Percentiles rank a stretch among this genome's conserved stretches.
Conservation (phyloP, 2,329 filamentous ascomycete genomes). For the Neurospora sp. region DNA sequence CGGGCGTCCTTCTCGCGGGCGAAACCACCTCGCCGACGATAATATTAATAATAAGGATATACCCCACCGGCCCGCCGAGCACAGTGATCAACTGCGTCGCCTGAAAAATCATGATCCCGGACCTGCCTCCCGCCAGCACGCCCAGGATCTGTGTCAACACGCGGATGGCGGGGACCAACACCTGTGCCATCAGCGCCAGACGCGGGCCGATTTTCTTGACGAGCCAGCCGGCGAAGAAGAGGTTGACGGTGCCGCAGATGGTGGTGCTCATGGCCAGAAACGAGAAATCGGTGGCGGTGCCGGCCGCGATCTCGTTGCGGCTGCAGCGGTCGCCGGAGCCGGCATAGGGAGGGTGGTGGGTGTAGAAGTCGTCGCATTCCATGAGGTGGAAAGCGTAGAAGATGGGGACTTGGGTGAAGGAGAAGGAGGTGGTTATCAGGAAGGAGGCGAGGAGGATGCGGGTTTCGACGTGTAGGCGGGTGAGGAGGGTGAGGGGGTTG, state of each 20-base stretch:
- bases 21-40: constrained; percentile 56
- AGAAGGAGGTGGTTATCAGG: constrained; percentile 43
- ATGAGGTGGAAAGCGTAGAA: constrained; percentile 61
- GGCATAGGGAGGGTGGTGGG: constrained; percentile 30
- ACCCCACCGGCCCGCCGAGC: constrained; percentile 58
- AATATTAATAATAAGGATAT: constrained; percentile 59
- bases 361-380: constrained; percentile 62
- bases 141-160: constrained; percentile 55
- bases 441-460: constrained; percentile 44
- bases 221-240: constrained; percentile 57
- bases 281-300: constrained; percentile 53
- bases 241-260: constrained; percentile 56
- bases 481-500: constrained; percentile 1
- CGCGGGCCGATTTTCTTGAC: constrained; percentile 59
- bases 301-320: constrained; percentile 51
- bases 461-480: constrained; percentile 10
- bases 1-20: constrained; percentile 48
- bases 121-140: constrained; percentile 47
- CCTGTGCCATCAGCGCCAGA: constrained; percentile 50
- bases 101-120: constrained; percentile 60
- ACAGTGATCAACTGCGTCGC: constrained; percentile 57
- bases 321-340: constrained; percentile 42
- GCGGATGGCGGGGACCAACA: constrained; percentile 53
- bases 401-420: constrained; percentile 38
- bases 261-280: constrained; percentile 58